Evolutionary conservation across 305 asterid species (phyloP).

Genomic region (Coffea humblotiana): DNA sequence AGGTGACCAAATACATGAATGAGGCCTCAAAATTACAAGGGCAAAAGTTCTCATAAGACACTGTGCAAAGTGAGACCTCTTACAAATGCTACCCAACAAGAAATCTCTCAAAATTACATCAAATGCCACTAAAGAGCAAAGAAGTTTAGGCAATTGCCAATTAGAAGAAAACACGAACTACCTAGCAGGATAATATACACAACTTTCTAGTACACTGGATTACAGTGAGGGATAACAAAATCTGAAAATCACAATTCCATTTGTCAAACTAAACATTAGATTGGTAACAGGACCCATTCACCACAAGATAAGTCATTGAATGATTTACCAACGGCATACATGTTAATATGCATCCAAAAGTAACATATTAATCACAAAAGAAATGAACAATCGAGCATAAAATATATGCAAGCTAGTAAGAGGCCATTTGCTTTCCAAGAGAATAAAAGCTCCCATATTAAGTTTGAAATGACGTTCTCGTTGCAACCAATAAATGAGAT

Average conservation of each 20-base stretch:
- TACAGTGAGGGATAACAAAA: background rate
- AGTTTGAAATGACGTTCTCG: background rate
- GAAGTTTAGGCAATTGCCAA: background rate
- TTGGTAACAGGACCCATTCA: background rate
- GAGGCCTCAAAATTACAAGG: background rate
- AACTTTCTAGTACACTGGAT: background rate
- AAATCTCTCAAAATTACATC: background rate
- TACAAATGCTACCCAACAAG: background rate
- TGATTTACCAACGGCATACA: background rate
- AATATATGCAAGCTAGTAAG: background rate
- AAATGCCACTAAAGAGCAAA: background rate
- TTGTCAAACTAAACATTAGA: background rate
- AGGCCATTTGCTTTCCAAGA: background rate
- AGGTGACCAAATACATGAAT: background rate
- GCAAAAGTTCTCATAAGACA: background rate
- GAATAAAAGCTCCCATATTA: background rate
- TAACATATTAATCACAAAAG: too few relatives aligned
- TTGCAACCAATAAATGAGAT: background rate
- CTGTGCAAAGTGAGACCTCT: background rate
- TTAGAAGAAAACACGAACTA: background rate
- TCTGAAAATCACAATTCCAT: background rate
- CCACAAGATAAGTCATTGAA: background rate
- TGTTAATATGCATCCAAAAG: background rate
- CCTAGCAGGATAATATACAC: background rate
- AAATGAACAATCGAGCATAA: background rate